Base-by-base conservation (phyloP, 1,284 basidiomycete genomes). In the Fomitopsis palustris region DNA sequence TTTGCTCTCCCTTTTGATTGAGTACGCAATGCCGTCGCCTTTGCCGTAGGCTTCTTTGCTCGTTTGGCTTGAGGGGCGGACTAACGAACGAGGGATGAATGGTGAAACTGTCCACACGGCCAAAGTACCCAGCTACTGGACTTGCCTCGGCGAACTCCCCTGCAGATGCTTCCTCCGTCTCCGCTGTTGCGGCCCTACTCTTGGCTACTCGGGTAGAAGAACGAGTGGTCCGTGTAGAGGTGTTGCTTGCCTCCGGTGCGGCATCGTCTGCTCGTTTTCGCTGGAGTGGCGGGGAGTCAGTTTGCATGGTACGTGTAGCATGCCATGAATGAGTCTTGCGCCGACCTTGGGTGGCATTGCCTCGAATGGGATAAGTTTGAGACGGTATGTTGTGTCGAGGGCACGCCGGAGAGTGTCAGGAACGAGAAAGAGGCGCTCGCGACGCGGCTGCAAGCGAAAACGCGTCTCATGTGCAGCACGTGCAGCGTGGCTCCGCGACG, bases 151-250 rank as follows among this genome's bases (percentile, higher is more conserved):
- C 45, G 6, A 5, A 16, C 10, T 27, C 55, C 9, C 9, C 43
- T 27, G 16, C 45, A 25, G 45, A 25, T 7, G 47, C 49, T 4
- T 19, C 31, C 45, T 38, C 38, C 16, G 45, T 41, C 35, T 56
- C 27, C 19, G 33, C 19, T 16, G 29, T 35, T n/a, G 35, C 49
- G 19, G 47, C 19, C 8, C 56, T 55, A n/a, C 49, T 52, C 55
- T 63, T 47, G 23, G 45, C 67, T 33, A 59, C 58, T 55, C 81
- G 77, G 56, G 79, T 69, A 29, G 82, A 81, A 59, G 78, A 78
- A 57, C 79, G 81, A 45, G 81, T 84, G 43, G 77, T 65, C 69
- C 80, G 78, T 64, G 79, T 73, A 41, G 79, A 52, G 31, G 49
- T 19, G 33, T 10, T 35, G 49, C 49, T 71, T 25, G 74, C 55